Evolutionary conservation across 1,284 basidiomycete species (phyloP), one percentile per base, ranked within the genome.

Genomic region (Naganishia sp.): DNA sequence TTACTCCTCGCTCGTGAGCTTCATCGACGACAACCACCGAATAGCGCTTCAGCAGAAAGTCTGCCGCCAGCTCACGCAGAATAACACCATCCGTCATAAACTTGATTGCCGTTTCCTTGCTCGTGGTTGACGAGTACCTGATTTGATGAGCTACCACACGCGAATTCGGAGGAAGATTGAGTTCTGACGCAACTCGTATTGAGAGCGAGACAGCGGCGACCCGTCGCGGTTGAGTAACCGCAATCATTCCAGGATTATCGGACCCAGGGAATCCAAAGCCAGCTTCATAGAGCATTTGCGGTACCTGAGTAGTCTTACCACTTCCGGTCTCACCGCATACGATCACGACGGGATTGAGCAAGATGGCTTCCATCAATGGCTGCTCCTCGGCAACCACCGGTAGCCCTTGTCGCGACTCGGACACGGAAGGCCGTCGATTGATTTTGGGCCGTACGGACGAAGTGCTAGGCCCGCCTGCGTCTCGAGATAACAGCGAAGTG

Each of bases 1-100:
- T 99, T 82, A 99, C 91, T 72, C 93, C 96, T 68, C 96, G 83
- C 78, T 99, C 96, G 80, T 99, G 96, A 0, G 96, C 96, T 80
- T 99, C 96, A 73, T 99, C 96, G 64, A 97, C 90, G 67, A 99
- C 89, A 70, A 99, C 87, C 42, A 96, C 90, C 28, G 91, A 94
- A 78, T 99, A 99, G 76, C 89, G 91, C 61, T 83, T 86, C 18
- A 99, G 83, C 39, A 97, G 78, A 75, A 99, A 95, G 76, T 99
- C 95, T 16, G 86, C 86, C 0, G 92, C 89, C 25, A 99, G 83
- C 78, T 99, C 96, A 66, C 96, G 88, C 13, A 99, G 83, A 28
- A 99, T 82, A 16, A 99, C 93, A 83, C 96, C 96, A 74, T 99
- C 96, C 2, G 96, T 99, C 95, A 99, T 99, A 83, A 99, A 99